Evolutionary conservation across 257 asterid genomes (phyloP).

Genomic region (Nicotiana tabacum): DNA sequence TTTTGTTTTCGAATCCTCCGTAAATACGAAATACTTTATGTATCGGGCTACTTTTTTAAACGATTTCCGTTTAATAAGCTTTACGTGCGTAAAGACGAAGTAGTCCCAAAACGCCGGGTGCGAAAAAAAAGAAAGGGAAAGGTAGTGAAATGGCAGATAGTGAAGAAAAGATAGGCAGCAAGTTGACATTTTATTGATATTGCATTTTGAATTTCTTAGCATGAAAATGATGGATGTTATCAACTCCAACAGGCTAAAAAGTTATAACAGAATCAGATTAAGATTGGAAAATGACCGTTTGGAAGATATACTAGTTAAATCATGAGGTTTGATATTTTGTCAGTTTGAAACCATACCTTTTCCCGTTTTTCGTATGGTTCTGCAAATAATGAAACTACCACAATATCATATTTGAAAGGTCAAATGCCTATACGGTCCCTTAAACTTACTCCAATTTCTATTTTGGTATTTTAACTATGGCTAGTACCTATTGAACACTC

Average conservation of each 20-base stretch:
- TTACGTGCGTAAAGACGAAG: too few species aligned
- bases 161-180: background rate
- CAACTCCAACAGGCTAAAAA: background rate
- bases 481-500: too few species aligned
- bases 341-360: background rate
- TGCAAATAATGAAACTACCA: background rate
- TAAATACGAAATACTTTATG: too few species aligned
- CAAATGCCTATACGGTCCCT: too few species aligned
- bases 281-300: background rate
- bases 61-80: too few species aligned
- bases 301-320: background rate
- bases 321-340: background rate
- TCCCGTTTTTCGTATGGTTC: background rate
- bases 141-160: too few species aligned
- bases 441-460: too few species aligned
- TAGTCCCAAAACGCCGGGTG: too few species aligned
- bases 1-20: too few species aligned
- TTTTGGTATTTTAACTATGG: too few species aligned
- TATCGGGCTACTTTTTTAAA: too few species aligned
- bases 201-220: background rate
- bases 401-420: background rate
- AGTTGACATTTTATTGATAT: background rate
- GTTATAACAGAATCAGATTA: background rate
- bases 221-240: background rate
- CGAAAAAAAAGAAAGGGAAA: too few species aligned